Evolutionary conservation across 129 eudicot genomes (phyloP), one percentile per base, ranked within the genome.

Genomic region (Gnaphalium uliginosum): DNA sequence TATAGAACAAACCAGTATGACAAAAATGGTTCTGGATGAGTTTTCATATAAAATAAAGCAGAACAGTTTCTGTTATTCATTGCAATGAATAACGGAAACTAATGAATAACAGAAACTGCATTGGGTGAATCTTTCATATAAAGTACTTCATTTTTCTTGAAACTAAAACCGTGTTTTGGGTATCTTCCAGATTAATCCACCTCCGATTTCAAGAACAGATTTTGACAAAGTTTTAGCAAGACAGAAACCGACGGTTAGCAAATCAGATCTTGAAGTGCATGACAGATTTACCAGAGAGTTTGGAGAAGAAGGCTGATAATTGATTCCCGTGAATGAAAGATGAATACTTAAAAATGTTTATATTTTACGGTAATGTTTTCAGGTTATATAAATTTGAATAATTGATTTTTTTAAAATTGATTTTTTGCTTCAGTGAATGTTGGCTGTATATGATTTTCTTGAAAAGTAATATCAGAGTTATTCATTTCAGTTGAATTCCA

Each of bases 161-260:
- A 39, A 69, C 76, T 63, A 13, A 71, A 78, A 58, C 27, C 22
- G 24, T 14, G 66, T 29, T 73, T 30, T 65, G 70, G 71, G 29
- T 39, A 27, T 17, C n/a, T 76, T 81, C 24, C 71, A 86, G 90
- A 86, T 86, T 24, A 53, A 29, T 46, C 90, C 90, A 22, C 90
- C 90, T 1, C 88, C 88, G 18, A 86, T 86, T 57, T 66, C 79
- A 15, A 83, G 81, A 74, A 69, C 82, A 29, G 90, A 86, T 76
- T 83, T 86, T 61, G 86, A 83, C 79, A 86, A 86, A 71, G 88
- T 86, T 23, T 59, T 86, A 50, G 86, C 87, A 19, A 72, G 70
- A 78, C 88, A 86, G 81, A 87, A 81, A 54, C 86, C 91, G 17
- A 84, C 88, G 4, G 88, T 87, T 25, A 84, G 91, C 91, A 84